A percentile compares a stretch with the other conserved stretches of the same genome.
These are phyloP conservation scores for Daedalea quercina DNA, from an alignment of 768 basidiomycete genomes.

Conservation along the genomic window DNA sequence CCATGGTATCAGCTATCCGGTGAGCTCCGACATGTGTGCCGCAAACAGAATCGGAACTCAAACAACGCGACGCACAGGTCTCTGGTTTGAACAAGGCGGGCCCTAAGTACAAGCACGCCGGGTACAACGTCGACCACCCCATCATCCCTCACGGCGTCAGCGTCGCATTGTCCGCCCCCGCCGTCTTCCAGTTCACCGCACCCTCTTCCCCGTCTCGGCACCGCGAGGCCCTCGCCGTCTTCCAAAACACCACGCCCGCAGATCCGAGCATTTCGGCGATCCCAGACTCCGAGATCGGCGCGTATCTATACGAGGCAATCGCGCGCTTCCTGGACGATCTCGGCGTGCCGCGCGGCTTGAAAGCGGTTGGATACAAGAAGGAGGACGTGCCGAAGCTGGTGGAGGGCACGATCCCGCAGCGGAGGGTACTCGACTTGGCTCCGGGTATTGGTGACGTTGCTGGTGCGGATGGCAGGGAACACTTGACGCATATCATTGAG, in stretches of 20 bases:
- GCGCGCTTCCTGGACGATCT: slow-evolving; percentile 82
- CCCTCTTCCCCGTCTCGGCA: slow-evolving; percentile 91
- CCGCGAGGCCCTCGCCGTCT: slow-evolving; percentile 82
- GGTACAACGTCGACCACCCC: slow-evolving; percentile 77
- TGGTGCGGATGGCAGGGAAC: slow-evolving; percentile 77
- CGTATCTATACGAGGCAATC: slow-evolving; percentile 76
- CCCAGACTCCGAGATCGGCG: slow-evolving; percentile 74
- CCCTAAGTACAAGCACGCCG: slow-evolving; percentile 86
- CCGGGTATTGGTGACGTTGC: slow-evolving; percentile 82
- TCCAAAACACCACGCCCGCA: slow-evolving; percentile 55
- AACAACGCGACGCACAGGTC: too few species aligned
- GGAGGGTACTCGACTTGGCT: slow-evolving; percentile 88
- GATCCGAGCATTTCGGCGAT: slow-evolving; percentile 69
- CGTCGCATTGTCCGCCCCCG: slow-evolving; percentile 86
- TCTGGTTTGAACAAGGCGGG: slow-evolving; percentile 93
- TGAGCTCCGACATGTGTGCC: slow-evolving; percentile 24
- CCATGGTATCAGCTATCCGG: slow-evolving; percentile 86
- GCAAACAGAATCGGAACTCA: too few species aligned
- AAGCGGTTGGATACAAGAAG: slow-evolving; percentile 70
- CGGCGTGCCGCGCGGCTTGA: slow-evolving; percentile 80
- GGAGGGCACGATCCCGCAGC: slow-evolving; percentile 87
- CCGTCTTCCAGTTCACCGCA: slow-evolving; percentile 95
- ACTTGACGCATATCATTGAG: slow-evolving; percentile 77
- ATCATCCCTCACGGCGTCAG: slow-evolving; percentile 94
- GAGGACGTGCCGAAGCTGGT: slow-evolving; percentile 71